A percentile compares a stretch with the other conserved stretches of the same genome.
Evolutionary conservation across 805 yeast genomes (phyloP).

Genomic region (Brettanomyces nanus): DNA sequence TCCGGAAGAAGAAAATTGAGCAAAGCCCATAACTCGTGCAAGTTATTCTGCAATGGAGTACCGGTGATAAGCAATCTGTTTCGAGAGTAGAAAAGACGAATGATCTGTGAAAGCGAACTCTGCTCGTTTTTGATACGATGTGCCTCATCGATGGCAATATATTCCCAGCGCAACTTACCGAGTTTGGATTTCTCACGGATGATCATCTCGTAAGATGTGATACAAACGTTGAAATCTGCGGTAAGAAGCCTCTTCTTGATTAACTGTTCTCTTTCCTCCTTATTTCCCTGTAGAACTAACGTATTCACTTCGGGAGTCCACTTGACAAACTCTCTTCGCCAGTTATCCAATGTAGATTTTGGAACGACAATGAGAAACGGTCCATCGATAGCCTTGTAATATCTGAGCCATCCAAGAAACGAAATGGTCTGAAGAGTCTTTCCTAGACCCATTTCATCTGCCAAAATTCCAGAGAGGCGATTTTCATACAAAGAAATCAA

Average conservation of each 20-base stretch:
- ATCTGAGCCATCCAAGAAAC: slow-evolving; percentile 81
- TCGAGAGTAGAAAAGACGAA: slow-evolving; percentile 77
- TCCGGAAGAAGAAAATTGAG: slow-evolving; percentile 87
- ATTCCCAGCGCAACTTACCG: slow-evolving; percentile 86
- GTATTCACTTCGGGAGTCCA: slow-evolving; percentile 96
- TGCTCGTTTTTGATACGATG: slow-evolving; percentile 95
- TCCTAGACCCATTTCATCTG: slow-evolving; percentile 98
- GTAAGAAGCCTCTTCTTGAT: slow-evolving; percentile 52
- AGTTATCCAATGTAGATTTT: slow-evolving; percentile 89
- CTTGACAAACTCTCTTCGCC: slow-evolving; percentile 88
- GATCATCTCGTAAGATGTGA: slow-evolving; percentile 91
- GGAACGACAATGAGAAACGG: slow-evolving; percentile 92
- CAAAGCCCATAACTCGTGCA: slow-evolving; percentile 95
- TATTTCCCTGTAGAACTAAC: slow-evolving; percentile 80
- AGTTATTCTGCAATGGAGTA: slow-evolving; percentile 89
- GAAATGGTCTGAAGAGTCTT: slow-evolving; percentile 93
- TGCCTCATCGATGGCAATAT: slow-evolving; percentile 90
- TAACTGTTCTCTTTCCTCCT: slow-evolving; percentile 63
- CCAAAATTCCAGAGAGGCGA: slow-evolving; percentile 83
- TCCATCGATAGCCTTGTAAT: slow-evolving; percentile 70
- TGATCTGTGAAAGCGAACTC: slow-evolving; percentile 84
- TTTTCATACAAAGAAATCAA: slow-evolving; percentile 81
- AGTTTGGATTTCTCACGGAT: slow-evolving; percentile 77
- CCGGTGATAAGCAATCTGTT: slow-evolving; percentile 88
- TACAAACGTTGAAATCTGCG: slow-evolving; percentile 81